Conservation (phyloP, 208 protist species). For the Crithidia sp. region DNA sequence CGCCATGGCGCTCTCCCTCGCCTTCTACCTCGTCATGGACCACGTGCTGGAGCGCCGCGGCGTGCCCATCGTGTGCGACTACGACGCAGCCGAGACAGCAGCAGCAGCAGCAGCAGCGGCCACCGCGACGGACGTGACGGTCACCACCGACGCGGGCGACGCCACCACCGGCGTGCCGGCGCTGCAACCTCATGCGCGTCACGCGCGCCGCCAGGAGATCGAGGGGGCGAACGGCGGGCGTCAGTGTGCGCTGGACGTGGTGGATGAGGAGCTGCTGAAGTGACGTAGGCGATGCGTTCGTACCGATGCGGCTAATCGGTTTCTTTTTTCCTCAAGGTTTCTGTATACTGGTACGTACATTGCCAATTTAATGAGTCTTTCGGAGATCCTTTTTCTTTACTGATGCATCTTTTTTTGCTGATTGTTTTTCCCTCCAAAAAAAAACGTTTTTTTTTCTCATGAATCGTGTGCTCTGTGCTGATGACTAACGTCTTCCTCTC, state of each 20-base stretch:
- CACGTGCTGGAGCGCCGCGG: conserved; percentile 35
- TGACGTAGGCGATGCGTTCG: neutral
- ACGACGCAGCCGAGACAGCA: neutral
- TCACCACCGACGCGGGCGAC: too few species aligned
- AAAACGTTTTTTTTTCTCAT: too few species aligned
- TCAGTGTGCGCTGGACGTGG: neutral
- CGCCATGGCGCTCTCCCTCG: conserved; percentile 33
- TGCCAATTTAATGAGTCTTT: neutral
- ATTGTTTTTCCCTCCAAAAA: too few species aligned
- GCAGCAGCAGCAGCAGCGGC: neutral
- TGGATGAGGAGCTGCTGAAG: neutral
- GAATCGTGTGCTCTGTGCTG: too few species aligned
- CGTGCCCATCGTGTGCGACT: conserved; percentile 21
- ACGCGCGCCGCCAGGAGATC: neutral
- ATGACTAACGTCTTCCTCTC: too few species aligned
- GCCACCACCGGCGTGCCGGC: neutral
- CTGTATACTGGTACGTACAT: neutral
- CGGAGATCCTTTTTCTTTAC: neutral
- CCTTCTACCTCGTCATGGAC: conserved; percentile 47
- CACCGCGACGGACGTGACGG: neutral
- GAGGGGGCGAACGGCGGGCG: neutral
- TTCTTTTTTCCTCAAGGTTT: neutral
- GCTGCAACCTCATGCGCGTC: neutral
- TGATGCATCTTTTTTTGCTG: conserved; percentile 12
- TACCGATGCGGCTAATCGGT: too few species aligned